Evolutionary conservation across 2,329 filamentous ascomycete species (phyloP).

Genomic region (Calonectria multiphialidica): DNA sequence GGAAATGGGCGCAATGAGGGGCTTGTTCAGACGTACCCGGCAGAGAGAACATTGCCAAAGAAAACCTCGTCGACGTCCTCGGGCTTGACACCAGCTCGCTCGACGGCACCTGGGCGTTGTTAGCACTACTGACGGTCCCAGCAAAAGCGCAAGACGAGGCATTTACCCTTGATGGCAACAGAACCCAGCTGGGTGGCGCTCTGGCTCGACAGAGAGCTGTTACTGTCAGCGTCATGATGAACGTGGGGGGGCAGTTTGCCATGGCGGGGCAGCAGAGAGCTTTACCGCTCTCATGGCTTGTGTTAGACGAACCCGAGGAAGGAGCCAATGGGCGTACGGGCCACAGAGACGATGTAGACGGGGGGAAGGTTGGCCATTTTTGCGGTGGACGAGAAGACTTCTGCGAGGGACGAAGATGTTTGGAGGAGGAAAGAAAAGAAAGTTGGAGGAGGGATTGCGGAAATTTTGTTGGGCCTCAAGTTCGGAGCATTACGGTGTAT

Average conservation of each 20-base stretch:
- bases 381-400: slow-evolving; percentile 34
- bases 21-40: slow-evolving; percentile 73
- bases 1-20: slow-evolving; percentile 16
- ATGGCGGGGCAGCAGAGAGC: slow-evolving; percentile 11
- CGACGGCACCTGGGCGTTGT: slow-evolving; percentile 73
- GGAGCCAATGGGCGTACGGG: slow-evolving; percentile 90
- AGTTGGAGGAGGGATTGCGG: slow-evolving; percentile 18
- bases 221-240: slow-evolving; percentile 34
- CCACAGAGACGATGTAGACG: slow-evolving; percentile 96
- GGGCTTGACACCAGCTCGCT: slow-evolving; percentile 88
- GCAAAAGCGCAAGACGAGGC: neutral
- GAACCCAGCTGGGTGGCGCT: slow-evolving; percentile 89
- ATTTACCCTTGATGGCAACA: slow-evolving; percentile 89
- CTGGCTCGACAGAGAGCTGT: slow-evolving; percentile 88
- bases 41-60: slow-evolving; percentile 97
- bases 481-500: slow-evolving; percentile 13
- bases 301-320: slow-evolving; percentile 83
- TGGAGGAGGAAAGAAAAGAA: slow-evolving; percentile 21
- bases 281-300: slow-evolving; percentile 20
- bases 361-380: slow-evolving; percentile 84
- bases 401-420: neutral
- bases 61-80: slow-evolving; percentile 96
- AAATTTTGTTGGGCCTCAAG: slow-evolving; percentile 26
- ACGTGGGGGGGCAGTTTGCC: neutral
- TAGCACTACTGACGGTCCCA: neutral